Percentiles rank a stretch among this genome's conserved stretches.
Evolutionary conservation across 1,139 yeast genomes (phyloP).

Genomic region (Pneumocystis oryctolagi): DNA sequence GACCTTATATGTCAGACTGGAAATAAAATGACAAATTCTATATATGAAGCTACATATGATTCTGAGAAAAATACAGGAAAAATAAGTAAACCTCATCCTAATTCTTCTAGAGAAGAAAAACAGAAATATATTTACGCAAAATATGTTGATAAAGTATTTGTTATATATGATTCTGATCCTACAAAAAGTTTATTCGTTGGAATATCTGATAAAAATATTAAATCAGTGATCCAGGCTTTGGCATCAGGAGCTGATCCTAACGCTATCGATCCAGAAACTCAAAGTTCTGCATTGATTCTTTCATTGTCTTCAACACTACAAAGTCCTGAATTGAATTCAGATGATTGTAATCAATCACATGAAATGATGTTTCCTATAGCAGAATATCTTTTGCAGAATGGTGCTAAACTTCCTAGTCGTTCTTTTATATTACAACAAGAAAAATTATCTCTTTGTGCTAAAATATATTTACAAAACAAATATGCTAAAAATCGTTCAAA

Average conservation of each 20-base stretch:
- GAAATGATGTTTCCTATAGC: constrained; percentile 43
- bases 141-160: constrained; percentile 29
- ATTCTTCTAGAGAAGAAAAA: constrained; percentile 9
- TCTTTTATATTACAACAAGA: background rate
- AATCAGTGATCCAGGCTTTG: constrained; percentile 24
- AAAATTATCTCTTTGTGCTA: background rate
- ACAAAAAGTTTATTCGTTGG: constrained; percentile 26
- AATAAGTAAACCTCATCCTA: constrained; percentile 19
- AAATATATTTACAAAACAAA: background rate
- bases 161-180: constrained; percentile 22
- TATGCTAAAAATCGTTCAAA: background rate
- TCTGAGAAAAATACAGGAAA: constrained; percentile 32
- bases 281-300: constrained; percentile 6
- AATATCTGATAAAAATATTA: constrained; percentile 22
- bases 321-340: constrained; percentile 5
- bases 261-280: constrained; percentile 6
- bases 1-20: constrained; percentile 46
- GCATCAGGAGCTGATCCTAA: constrained; percentile 31
- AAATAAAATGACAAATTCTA: constrained; percentile 45
- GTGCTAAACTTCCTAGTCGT: constrained; percentile 28
- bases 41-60: constrained; percentile 38
- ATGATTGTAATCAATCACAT: constrained; percentile 10
- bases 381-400: constrained; percentile 57
- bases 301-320: constrained; percentile 8
- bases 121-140: constrained; percentile 27